Percentiles rank a stretch among this genome's conserved stretches.
phyloP scores from a whole-genome alignment of 1,284 basidiomycete species.

The Polyporus tsugae region DNA sequence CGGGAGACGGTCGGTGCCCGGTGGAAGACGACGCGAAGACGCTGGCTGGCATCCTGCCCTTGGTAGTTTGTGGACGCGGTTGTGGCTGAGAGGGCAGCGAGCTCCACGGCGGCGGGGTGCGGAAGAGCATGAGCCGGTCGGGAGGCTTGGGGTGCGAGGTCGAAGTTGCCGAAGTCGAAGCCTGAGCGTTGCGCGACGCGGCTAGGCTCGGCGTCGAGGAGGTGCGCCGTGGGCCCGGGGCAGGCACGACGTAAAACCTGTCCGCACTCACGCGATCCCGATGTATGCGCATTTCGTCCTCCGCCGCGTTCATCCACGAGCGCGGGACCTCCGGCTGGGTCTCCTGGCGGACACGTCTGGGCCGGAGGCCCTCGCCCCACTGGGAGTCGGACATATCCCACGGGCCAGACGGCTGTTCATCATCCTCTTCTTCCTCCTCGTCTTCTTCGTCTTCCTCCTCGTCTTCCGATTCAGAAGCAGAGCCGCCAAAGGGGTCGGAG shows the following conservation, averaged over 20 bases:
- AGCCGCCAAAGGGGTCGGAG: neutral
- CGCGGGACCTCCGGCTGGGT: neutral
- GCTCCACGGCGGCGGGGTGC: slow-evolving; percentile 52
- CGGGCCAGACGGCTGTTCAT: neutral
- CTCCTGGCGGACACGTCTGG: neutral
- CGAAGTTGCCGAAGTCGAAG: neutral
- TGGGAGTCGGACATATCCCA: slow-evolving; percentile 6
- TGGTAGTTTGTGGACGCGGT: neutral
- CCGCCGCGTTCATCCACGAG: slow-evolving; percentile 1
- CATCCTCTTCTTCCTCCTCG: neutral
- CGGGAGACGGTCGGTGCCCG: too few species aligned
- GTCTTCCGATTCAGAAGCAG: neutral
- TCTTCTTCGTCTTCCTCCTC: neutral
- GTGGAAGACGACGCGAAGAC: slow-evolving; percentile 9
- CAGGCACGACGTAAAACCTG: neutral
- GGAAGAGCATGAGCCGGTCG: slow-evolving; percentile 52
- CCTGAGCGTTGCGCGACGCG: neutral
- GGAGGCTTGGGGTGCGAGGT: slow-evolving; percentile 8
- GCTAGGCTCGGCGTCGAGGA: neutral
- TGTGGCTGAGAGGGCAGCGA: slow-evolving; percentile 26
- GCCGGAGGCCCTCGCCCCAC: slow-evolving; percentile 2
- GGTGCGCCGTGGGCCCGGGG: neutral
- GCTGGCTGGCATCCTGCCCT: slow-evolving; percentile 16
- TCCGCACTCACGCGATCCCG: neutral
- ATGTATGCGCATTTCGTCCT: slow-evolving; percentile 3